Evolutionary conservation across 139 green algal species (phyloP), one percentile per base, ranked within the genome.

Genomic region (Yamagishiella unicocca): DNA sequence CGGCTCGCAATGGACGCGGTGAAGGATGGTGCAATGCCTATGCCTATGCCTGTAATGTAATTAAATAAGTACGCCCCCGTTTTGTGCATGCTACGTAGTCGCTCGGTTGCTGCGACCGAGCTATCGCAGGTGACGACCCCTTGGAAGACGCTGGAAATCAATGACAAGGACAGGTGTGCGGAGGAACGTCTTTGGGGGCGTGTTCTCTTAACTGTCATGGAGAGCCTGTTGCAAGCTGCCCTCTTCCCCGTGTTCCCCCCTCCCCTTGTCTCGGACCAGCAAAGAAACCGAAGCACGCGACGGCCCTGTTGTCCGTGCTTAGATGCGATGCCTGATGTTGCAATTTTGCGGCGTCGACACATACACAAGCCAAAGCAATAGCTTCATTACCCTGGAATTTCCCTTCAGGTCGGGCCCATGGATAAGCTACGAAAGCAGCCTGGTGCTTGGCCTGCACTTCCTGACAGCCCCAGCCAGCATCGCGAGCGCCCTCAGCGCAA

Each of bases 141-240:
- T 14, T 88, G 83, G 83, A 1, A 33, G 12, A 82, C 83, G 0
- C 50, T 82, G 2, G 83, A 88, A 29, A 6, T 53, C 8, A 82
- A 9, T 17, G 83, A 88, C 70, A 88, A 88, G 70, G 83, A 88
- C 83, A 82, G 68, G 83, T 88, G 25, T 10, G 33, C 22, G 1
- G 35, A 38, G 24, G 50, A 12, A 1, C 2, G 22, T 10, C 38
- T 6, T 25, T 4, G 33, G 9, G 37, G 2, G 31, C 7, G 12
- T n/a, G 14, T 75, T 14, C 40, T 55, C 35, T 37, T 71, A 21
- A 43, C 27, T 27, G 43, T 31, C 9, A 29, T 14, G 19, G 22
- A 64, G 43, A 62, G 46, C 21, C 27, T 50, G 2, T 27, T 50
- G n/a, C n/a, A n/a, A n/a, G n/a, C n/a, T n/a, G n/a, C 71, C 42